Evolutionary conservation across 768 basidiomycete species (phyloP).

Genomic region (Trametes punicea): DNA sequence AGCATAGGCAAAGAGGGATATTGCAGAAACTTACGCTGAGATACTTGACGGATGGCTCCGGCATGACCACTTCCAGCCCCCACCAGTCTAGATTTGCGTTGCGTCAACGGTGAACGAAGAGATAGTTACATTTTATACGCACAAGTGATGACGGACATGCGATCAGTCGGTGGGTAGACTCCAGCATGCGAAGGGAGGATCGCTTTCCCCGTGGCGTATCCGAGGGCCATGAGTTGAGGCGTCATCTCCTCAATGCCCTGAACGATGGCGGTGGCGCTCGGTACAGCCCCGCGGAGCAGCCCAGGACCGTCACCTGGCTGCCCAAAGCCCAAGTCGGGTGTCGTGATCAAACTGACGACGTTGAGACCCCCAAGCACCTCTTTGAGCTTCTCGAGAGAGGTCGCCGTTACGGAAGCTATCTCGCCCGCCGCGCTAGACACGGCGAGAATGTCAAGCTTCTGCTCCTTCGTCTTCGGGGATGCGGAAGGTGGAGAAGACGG

Average conservation of each 20-base stretch:
- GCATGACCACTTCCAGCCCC: conserved; percentile 79
- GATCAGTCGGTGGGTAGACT: conserved; percentile 69
- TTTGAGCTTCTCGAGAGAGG: conserved; percentile 49
- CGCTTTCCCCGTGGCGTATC: conserved; percentile 68
- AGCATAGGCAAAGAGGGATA: not conserved
- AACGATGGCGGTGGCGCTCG: conserved; percentile 69
- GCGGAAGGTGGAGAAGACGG: not conserved
- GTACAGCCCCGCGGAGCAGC: conserved; percentile 69
- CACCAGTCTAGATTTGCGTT: conserved; percentile 70
- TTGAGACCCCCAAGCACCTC: conserved; percentile 56
- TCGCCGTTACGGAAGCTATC: conserved; percentile 41
- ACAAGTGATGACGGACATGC: conserved; percentile 81
- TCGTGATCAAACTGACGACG: conserved; percentile 54
- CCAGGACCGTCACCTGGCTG: conserved; percentile 68
- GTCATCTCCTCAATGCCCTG: conserved; percentile 69
- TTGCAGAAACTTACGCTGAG: conserved; percentile 43
- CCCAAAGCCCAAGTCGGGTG: conserved; percentile 69
- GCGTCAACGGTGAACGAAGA: not conserved
- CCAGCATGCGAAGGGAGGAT: conserved; percentile 66
- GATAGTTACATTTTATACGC: conserved; percentile 28
- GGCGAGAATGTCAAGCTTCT: not conserved
- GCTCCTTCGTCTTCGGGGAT: conserved; percentile 1
- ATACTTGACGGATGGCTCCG: conserved; percentile 61
- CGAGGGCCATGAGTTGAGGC: conserved; percentile 72
- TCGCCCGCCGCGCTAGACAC: conserved; percentile 4